These are phyloP conservation scores for Phaseolus lunatus DNA, from an alignment of 306 rosid genomes.

Conservation along the genomic window DNA sequence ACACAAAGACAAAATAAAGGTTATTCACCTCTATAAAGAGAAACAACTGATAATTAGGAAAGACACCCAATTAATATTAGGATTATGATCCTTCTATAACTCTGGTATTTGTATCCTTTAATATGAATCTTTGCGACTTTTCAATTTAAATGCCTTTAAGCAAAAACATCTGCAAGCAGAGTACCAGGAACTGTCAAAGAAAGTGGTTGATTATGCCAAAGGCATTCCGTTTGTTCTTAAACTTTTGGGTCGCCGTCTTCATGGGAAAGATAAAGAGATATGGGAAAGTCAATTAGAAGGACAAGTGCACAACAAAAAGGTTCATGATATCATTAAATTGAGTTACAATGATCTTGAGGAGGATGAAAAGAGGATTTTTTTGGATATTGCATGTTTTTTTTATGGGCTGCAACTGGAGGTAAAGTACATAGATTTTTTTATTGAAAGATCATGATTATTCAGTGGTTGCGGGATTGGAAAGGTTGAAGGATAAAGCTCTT, in stretches of 20 bases:
- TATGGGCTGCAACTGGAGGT: constrained; percentile 1
- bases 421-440: not conserved
- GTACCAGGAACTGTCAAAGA: not conserved
- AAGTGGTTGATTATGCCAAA: not conserved
- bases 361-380: constrained; percentile 10
- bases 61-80: too few relatives aligned
- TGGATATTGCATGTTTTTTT: constrained; percentile 43
- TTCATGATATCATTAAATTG: not conserved
- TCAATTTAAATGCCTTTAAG: constrained; percentile 25
- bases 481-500: constrained; percentile 30
- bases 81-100: too few relatives aligned
- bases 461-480: not conserved
- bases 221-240: not conserved
- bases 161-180: not conserved
- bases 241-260: constrained; percentile 19
- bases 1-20: too few relatives aligned
- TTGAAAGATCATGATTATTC: not conserved
- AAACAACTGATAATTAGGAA: too few relatives aligned
- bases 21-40: too few relatives aligned
- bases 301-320: not conserved
- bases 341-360: constrained; percentile 19
- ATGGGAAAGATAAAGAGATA: not conserved
- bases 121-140: constrained; percentile 23
- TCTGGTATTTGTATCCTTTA: too few relatives aligned
- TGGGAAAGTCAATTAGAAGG: constrained; percentile 32